Evolutionary conservation across 176 grass and related monocot genomes (phyloP).

Genomic region (Ampelocalamus luodianensis): DNA sequence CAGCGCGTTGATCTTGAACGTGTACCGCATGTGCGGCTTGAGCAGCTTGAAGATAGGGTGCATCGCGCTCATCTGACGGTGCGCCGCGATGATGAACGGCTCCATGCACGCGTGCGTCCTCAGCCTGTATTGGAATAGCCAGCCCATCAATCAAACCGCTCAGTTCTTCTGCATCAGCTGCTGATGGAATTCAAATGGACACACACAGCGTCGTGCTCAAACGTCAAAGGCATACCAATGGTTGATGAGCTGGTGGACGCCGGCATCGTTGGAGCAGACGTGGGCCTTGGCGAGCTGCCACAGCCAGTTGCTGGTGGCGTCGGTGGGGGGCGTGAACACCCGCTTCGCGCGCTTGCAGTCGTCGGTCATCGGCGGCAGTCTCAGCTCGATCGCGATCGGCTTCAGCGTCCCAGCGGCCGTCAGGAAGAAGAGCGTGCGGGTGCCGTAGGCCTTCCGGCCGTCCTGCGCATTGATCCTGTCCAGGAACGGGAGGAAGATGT

Average conservation of each 20-base stretch:
- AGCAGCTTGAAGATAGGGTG: slow-evolving; percentile 94
- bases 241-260: slow-evolving; percentile 91
- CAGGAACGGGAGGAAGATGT: slow-evolving; percentile 84
- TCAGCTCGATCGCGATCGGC: slow-evolving; percentile 88
- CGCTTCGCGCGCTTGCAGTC: slow-evolving; percentile 74
- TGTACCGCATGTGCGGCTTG: slow-evolving; percentile 96
- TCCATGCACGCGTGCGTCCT: slow-evolving; percentile 91
- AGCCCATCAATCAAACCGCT: neutral
- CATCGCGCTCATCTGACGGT: slow-evolving; percentile 90
- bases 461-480: slow-evolving; percentile 84
- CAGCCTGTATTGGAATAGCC: slow-evolving; percentile 49
- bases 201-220: too few relatives aligned
- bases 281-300: slow-evolving; percentile 99
- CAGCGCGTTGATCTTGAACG: slow-evolving; percentile 86
- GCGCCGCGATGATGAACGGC: slow-evolving; percentile 83
- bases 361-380: slow-evolving; percentile 63
- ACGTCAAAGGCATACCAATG: slow-evolving; percentile 60
- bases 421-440: slow-evolving; percentile 88
- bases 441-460: slow-evolving; percentile 89
- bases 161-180: neutral
- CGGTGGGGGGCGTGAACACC: slow-evolving; percentile 82
- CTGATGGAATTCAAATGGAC: too few relatives aligned
- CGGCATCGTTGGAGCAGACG: slow-evolving; percentile 96
- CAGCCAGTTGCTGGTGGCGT: slow-evolving; percentile 86
- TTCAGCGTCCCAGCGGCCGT: slow-evolving; percentile 71